A percentile compares a stretch with the other conserved stretches of the same genome.
Evolutionary conservation across 2,329 filamentous ascomycete species (phyloP).

Genomic region (Microthyrium microscopicum): DNA sequence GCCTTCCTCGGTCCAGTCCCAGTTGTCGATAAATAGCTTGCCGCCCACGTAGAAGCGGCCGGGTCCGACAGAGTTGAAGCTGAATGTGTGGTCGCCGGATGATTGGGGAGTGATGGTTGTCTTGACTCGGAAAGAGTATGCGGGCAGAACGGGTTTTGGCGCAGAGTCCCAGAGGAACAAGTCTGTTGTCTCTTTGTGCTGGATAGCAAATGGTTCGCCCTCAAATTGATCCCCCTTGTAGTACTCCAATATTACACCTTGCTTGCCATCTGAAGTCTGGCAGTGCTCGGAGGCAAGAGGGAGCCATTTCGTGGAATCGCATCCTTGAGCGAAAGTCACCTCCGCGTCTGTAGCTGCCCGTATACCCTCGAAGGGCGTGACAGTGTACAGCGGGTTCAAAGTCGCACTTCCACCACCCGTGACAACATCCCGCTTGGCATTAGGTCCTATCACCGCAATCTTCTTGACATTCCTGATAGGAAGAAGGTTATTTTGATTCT

Average conservation of each 20-base stretch:
- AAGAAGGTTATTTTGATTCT: conserved; percentile 43
- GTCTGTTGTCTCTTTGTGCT: conserved; percentile 46
- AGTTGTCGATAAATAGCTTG: conserved; percentile 43
- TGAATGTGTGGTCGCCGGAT: conserved; percentile 47
- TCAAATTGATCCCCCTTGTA: conserved; percentile 46
- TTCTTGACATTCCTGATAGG: conserved; percentile 41
- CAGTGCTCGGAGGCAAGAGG: conserved; percentile 45
- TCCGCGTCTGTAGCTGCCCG: conserved; percentile 35
- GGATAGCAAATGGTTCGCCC: conserved; percentile 38
- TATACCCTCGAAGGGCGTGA: conserved; percentile 47
- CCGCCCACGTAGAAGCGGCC: conserved; percentile 45
- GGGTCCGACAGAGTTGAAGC: conserved; percentile 51
- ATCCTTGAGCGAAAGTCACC: conserved; percentile 43
- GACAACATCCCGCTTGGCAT: conserved; percentile 50
- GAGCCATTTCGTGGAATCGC: conserved; percentile 49
- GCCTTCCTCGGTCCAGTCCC: conserved; percentile 53
- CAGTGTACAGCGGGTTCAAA: conserved; percentile 52
- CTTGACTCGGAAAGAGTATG: conserved; percentile 48
- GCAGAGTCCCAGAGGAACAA: conserved; percentile 57
- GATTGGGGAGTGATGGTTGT: conserved; percentile 41
- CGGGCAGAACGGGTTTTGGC: conserved; percentile 41
- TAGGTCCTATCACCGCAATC: conserved; percentile 50
- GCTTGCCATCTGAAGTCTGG: conserved; percentile 37
- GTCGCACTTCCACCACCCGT: conserved; percentile 52
- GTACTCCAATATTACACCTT: conserved; percentile 48